A percentile compares a stretch with the other conserved stretches of the same genome.
phyloP scores from a whole-genome alignment of 2,329 filamentous ascomycete genomes.

The Raffaelea ambrosiae region DNA sequence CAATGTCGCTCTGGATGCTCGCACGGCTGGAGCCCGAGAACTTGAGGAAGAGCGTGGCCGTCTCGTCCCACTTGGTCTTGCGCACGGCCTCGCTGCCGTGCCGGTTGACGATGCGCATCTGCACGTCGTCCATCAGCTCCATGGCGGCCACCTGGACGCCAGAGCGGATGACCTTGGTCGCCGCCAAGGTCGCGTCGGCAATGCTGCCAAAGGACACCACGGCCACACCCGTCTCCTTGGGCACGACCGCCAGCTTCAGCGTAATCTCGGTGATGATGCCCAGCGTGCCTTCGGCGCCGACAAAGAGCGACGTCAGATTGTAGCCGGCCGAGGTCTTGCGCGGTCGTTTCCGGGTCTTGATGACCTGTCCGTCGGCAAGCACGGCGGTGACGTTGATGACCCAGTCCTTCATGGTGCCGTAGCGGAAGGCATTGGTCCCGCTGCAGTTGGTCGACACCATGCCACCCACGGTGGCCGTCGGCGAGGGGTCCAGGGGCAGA shows the following conservation, averaged over 20 bases:
- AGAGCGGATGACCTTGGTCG: conserved; percentile 50
- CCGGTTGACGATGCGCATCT: conserved; percentile 1
- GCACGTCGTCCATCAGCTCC: conserved; percentile 1
- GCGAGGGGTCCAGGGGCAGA: conserved; percentile 78
- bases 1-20: conserved; percentile 49
- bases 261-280: conserved; percentile 31
- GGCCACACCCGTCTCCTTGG: conserved; percentile 55
- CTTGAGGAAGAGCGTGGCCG: conserved; percentile 67
- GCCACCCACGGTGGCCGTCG: conserved; percentile 76
- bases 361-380: conserved; percentile 52
- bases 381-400: conserved; percentile 52
- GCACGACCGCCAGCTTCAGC: conserved; percentile 57
- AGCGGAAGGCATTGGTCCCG: conserved; percentile 56
- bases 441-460: conserved; percentile 59
- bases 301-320: conserved; percentile 60
- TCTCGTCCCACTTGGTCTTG: conserved; percentile 54
- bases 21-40: conserved; percentile 59
- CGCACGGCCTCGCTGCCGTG: conserved; percentile 22
- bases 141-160: conserved; percentile 3
- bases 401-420: conserved; percentile 71
- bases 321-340: conserved; percentile 65
- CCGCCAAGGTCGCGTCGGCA: conserved; percentile 53
- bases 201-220: conserved; percentile 53
- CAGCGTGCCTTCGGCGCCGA: conserved; percentile 63
- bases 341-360: conserved; percentile 53